These are phyloP conservation scores for Dalbergia oliveri DNA, from an alignment of 306 rosid species.

Conservation along the genomic window DNA sequence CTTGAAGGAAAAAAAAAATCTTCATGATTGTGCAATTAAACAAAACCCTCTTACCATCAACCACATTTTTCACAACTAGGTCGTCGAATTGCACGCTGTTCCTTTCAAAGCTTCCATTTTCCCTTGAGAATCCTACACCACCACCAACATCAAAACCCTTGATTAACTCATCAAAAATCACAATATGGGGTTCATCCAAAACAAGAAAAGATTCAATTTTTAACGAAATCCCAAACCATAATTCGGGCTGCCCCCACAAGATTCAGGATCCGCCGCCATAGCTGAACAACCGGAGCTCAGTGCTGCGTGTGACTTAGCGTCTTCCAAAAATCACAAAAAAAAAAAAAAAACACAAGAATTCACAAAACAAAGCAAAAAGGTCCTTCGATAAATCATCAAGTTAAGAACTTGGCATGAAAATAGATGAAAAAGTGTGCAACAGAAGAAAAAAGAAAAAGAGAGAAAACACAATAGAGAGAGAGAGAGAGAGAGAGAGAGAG, in stretches of 20 bases:
- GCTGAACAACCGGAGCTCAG: slow-evolving; percentile 50
- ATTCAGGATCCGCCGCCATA: slow-evolving; percentile 59
- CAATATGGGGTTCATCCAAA: slow-evolving; percentile 38
- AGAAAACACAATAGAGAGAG: too few species aligned
- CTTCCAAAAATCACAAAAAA: slow-evolving; percentile 47
- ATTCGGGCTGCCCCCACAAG: slow-evolving; percentile 41
- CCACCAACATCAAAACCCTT: not conserved
- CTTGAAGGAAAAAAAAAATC: not conserved
- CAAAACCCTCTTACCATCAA: slow-evolving; percentile 42
- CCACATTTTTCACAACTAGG: slow-evolving; percentile 41
- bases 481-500: not conserved
- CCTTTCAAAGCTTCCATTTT: slow-evolving; percentile 42
- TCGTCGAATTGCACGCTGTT: slow-evolving; percentile 43
- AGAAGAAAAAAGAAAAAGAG: not conserved
- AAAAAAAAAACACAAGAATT: too few species aligned
- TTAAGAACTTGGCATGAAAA: not conserved
- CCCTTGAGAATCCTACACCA: slow-evolving; percentile 43
- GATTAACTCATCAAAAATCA: slow-evolving; percentile 6
- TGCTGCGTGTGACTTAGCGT: slow-evolving; percentile 33
- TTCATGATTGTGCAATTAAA: slow-evolving; percentile 30
- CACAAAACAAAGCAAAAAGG: slow-evolving; percentile 40
- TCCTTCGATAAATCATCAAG: slow-evolving; percentile 25
- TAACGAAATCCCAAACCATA: slow-evolving; percentile 39
- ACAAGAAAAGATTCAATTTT: slow-evolving; percentile 41
- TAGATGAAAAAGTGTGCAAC: not conserved